A percentile compares a stretch with the other conserved stretches of the same genome.
Conservation (phyloP, 352 stramenopile genomes). For the Pythium phragmitis region DNA sequence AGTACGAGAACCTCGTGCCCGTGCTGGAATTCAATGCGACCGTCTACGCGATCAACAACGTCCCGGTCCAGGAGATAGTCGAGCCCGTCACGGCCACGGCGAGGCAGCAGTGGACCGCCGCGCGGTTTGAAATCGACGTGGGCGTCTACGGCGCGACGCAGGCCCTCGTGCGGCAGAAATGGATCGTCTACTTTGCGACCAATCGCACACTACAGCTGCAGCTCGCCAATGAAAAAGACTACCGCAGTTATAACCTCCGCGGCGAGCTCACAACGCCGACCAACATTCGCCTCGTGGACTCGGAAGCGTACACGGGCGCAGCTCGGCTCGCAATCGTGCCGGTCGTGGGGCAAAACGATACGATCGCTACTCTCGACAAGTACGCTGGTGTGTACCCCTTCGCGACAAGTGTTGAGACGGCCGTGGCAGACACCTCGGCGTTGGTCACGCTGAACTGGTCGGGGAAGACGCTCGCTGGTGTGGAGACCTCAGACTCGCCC, state of each 20-base stretch:
- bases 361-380: slow-evolving; percentile 43
- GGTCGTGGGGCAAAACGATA: slow-evolving; percentile 17
- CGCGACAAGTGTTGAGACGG: slow-evolving; percentile 38
- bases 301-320: slow-evolving; percentile 59
- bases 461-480: slow-evolving; percentile 40
- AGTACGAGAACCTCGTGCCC: slow-evolving; percentile 68
- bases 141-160: slow-evolving; percentile 61
- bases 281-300: slow-evolving; percentile 66
- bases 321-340: slow-evolving; percentile 64
- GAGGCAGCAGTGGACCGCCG: slow-evolving; percentile 44
- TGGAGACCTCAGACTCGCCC: slow-evolving; percentile 10
- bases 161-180: slow-evolving; percentile 46
- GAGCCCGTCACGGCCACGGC: slow-evolving; percentile 15
- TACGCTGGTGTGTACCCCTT: slow-evolving; percentile 55
- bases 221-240: slow-evolving; percentile 66
- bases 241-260: slow-evolving; percentile 58
- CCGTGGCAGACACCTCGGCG: slow-evolving; percentile 27
- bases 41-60: slow-evolving; percentile 53
- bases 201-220: slow-evolving; percentile 65
- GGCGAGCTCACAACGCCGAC: slow-evolving; percentile 72
- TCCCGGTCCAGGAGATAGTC: slow-evolving; percentile 30
- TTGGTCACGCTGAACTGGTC: slow-evolving; percentile 64
- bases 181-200: slow-evolving; percentile 72
- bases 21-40: slow-evolving; percentile 72
- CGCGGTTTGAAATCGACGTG: slow-evolving; percentile 70